Conservation (phyloP, 1,139 yeast genomes). For the Magnusiomyces tetraspermus region DNA sequence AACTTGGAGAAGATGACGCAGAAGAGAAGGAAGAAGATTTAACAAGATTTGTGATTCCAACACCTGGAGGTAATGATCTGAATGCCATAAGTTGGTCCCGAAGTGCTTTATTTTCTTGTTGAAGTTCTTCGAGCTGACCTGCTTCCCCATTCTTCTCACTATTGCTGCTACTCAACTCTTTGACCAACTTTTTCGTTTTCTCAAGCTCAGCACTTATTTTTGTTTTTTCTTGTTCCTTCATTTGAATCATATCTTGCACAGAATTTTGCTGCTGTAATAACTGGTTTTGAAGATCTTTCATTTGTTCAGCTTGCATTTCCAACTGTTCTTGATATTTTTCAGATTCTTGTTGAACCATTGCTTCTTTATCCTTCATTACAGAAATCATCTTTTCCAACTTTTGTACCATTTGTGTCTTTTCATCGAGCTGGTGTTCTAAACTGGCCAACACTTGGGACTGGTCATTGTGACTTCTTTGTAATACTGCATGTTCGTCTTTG, state of each 20-base stretch:
- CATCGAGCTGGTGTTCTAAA: not conserved
- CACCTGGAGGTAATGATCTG: not conserved
- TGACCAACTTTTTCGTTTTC: not conserved
- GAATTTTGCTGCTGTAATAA: not conserved
- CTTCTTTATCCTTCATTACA: not conserved
- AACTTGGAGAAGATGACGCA: not conserved
- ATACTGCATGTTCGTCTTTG: not conserved
- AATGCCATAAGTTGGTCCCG: not conserved
- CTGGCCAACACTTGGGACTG: not conserved
- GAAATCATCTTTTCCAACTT: not conserved
- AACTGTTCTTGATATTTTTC: not conserved
- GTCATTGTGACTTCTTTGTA: not conserved
- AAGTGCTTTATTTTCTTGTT: not conserved
- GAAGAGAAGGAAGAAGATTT: not conserved
- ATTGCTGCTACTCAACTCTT: not conserved
- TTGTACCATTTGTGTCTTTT: not conserved
- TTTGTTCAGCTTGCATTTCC: not conserved
- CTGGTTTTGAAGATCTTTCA: not conserved
- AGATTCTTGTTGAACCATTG: not conserved
- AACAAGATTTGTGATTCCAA: not conserved
- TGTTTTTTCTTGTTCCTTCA: not conserved
- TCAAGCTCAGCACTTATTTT: not conserved
- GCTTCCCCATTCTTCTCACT: not conserved
- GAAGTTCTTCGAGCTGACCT: conserved; percentile 5
- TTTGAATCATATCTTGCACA: not conserved